Conservation (phyloP, 108 stramenopile species). For the Nitzschia palea region DNA sequence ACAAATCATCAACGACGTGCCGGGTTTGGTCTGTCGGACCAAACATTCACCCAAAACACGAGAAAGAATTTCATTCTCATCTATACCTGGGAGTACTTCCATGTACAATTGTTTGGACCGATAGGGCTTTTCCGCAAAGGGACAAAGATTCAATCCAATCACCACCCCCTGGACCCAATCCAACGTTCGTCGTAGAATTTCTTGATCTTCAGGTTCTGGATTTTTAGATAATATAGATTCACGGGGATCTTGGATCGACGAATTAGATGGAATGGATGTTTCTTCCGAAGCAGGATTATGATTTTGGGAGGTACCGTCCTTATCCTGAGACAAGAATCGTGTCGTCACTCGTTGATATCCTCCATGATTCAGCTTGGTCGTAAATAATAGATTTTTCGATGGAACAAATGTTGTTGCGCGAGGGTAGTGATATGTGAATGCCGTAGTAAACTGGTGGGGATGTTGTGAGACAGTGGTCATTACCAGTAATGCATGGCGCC, state of each 20-base stretch:
- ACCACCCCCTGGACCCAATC: constrained; percentile 71
- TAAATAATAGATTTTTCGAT: too few relatives aligned
- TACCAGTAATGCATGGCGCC: too few relatives aligned
- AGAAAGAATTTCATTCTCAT: constrained; percentile 46
- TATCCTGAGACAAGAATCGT: too few relatives aligned
- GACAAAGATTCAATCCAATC: constrained; percentile 77
- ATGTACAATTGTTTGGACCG: constrained; percentile 43
- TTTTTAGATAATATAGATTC: constrained; percentile 1
- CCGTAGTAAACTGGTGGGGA: too few relatives aligned
- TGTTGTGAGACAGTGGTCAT: too few relatives aligned
- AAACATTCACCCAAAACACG: constrained; percentile 51
- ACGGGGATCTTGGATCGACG: background rate
- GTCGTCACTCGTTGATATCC: too few relatives aligned
- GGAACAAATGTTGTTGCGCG: too few relatives aligned
- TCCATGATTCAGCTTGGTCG: too few relatives aligned
- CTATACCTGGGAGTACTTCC: constrained; percentile 47
- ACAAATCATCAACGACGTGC: constrained; percentile 70
- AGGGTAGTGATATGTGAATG: too few relatives aligned
- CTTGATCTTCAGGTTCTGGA: constrained; percentile 24
- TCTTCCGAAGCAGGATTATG: too few relatives aligned
- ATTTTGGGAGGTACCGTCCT: too few relatives aligned
- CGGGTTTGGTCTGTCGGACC: constrained; percentile 25
- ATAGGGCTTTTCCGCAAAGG: constrained; percentile 72
- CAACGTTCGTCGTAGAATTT: constrained; percentile 42
- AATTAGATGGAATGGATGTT: too few relatives aligned